A percentile compares a stretch with the other conserved stretches of the same genome.
These are phyloP conservation scores for Morella rubra DNA, from an alignment of 306 rosid species.

Conservation along the genomic window DNA sequence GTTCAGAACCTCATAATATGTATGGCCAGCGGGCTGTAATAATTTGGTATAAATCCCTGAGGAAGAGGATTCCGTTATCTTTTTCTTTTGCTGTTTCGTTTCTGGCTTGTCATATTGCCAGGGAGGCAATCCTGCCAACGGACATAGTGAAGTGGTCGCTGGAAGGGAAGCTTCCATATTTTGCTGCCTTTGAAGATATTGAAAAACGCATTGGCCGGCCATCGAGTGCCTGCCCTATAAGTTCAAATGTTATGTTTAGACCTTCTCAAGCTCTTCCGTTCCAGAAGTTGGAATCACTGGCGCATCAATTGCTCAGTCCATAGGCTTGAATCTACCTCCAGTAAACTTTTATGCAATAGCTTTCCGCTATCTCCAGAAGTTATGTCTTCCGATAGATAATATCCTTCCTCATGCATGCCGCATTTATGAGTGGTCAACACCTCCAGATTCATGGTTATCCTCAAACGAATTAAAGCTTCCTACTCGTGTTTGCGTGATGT, in stretches of 20 bases:
- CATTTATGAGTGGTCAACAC: constrained; percentile 80
- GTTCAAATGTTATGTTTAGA: constrained; percentile 66
- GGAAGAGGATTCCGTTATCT: constrained; percentile 61
- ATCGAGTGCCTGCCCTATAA: constrained; percentile 72
- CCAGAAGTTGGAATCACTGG: constrained; percentile 64
- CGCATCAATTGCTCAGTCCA: constrained; percentile 69
- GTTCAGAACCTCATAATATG: constrained; percentile 53
- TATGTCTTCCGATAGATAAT: constrained; percentile 61
- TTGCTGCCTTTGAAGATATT: constrained; percentile 73
- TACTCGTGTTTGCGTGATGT: constrained; percentile 77
- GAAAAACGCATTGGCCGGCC: constrained; percentile 60
- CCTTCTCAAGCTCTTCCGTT: constrained; percentile 58
- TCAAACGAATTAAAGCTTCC: constrained; percentile 68
- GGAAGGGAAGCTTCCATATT: constrained; percentile 89
- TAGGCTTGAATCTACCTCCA: constrained; percentile 79
- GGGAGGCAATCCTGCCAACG: constrained; percentile 75
- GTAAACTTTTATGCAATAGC: constrained; percentile 81
- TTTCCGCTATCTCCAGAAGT: constrained; percentile 51
- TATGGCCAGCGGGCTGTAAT: constrained; percentile 58
- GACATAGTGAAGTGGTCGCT: constrained; percentile 73
- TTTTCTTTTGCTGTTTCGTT: constrained; percentile 60
- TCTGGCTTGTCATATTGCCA: constrained; percentile 79
- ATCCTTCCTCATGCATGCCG: constrained; percentile 64
- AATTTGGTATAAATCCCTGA: constrained; percentile 67
- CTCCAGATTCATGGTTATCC: constrained; percentile 77